Evolutionary conservation across 2,329 filamentous ascomycete species (phyloP).

Genomic region (Aureobasidium uvarum): DNA sequence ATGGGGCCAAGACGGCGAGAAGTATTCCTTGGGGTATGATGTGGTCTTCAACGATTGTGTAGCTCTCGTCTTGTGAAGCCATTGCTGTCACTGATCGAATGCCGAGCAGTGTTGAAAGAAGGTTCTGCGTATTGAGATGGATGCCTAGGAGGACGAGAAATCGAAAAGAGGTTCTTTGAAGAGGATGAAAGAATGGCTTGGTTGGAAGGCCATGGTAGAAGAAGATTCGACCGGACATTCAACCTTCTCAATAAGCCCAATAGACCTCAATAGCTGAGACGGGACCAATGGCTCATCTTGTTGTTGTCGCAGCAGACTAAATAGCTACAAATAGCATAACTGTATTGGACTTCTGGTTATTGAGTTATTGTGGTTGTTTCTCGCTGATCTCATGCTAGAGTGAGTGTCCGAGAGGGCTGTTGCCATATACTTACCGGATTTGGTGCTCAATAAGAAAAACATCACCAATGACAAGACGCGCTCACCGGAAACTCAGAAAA

Average conservation of each 20-base stretch:
- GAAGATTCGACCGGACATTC: background rate
- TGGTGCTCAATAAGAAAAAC: slow-evolving; percentile 28
- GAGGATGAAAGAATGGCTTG: background rate
- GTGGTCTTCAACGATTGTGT: slow-evolving; percentile 1
- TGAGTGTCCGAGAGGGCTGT: background rate
- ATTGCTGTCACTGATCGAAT: background rate
- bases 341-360: background rate
- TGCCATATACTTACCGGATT: slow-evolving; percentile 24
- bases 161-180: background rate
- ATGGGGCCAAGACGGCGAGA: slow-evolving; percentile 51
- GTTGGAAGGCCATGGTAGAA: background rate
- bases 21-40: slow-evolving; percentile 41
- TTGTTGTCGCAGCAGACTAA: background rate
- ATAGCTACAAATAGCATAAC: background rate
- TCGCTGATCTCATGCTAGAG: background rate
- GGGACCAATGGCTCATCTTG: background rate
- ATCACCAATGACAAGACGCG: background rate
- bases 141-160: background rate
- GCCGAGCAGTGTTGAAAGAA: background rate
- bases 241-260: slow-evolving; percentile 15
- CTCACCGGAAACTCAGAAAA: background rate
- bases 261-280: slow-evolving; percentile 17
- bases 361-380: background rate
- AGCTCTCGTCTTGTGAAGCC: background rate
- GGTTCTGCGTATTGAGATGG: background rate